Percentiles rank a stretch among this genome's conserved stretches.
Evolutionary conservation across 345 rosid species (phyloP).

Genomic region (Linum trigynum): DNA sequence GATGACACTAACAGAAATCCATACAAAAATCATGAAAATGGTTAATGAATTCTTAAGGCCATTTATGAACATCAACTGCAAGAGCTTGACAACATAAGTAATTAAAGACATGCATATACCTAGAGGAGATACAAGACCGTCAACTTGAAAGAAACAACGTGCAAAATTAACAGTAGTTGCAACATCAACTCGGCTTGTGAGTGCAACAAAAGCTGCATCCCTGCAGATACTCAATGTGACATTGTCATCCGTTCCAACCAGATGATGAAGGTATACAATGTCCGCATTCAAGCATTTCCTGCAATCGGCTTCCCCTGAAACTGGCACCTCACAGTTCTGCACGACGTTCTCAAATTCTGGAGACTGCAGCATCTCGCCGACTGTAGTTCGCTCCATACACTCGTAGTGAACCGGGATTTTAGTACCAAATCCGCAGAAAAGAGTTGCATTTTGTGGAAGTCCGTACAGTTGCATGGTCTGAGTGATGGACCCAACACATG

Average conservation of each 20-base stretch:
- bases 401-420: constrained; percentile 73
- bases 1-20: constrained; percentile 27
- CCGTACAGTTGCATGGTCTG: constrained; percentile 69
- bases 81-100: neutral
- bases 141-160: constrained; percentile 76
- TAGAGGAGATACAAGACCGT: constrained; percentile 43
- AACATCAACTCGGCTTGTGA: constrained; percentile 64
- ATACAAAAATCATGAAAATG: constrained; percentile 16
- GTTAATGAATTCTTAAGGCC: too few species aligned
- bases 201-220: constrained; percentile 74
- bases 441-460: constrained; percentile 64
- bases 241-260: constrained; percentile 47
- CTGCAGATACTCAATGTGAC: constrained; percentile 74
- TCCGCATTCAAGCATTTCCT: constrained; percentile 70
- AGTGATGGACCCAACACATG: constrained; percentile 57
- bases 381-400: constrained; percentile 63
- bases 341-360: constrained; percentile 53
- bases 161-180: constrained; percentile 54
- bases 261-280: constrained; percentile 55
- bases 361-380: constrained; percentile 65
- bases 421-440: constrained; percentile 74
- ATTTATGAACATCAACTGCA: too few species aligned
- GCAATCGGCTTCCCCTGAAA: constrained; percentile 46
- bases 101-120: constrained; percentile 27
- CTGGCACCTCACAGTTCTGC: constrained; percentile 50